Evolutionary conservation across 208 protist species (phyloP).

Genomic region (Crithidia bombi): DNA sequence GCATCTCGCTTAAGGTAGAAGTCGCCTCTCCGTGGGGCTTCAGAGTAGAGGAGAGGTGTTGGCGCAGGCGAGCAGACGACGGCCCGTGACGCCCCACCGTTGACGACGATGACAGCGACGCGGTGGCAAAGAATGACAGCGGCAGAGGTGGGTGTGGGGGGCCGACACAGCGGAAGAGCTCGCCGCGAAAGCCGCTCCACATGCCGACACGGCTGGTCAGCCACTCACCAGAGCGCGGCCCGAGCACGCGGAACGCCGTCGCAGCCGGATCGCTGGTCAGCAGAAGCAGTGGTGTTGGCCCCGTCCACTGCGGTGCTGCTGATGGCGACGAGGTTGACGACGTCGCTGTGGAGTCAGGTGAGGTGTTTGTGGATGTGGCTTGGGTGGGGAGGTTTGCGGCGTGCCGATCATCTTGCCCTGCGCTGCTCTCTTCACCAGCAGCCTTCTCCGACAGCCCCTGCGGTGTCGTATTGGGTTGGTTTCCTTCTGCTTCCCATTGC

Average conservation of each 20-base stretch:
- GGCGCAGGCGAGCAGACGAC: not conserved
- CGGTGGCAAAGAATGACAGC: not conserved
- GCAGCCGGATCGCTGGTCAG: conserved; percentile 25
- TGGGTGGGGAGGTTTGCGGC: too few relatives aligned
- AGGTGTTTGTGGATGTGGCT: too few relatives aligned
- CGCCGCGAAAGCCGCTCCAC: conserved; percentile 36
- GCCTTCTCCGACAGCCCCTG: too few relatives aligned
- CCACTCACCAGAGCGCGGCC: conserved; percentile 31
- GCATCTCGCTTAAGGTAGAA: not conserved
- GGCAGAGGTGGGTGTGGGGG: conserved; percentile 4
- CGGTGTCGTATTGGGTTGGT: too few relatives aligned
- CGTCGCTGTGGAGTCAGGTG: not conserved
- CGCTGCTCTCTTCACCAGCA: too few relatives aligned
- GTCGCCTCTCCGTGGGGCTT: not conserved
- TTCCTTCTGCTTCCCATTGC: not conserved
- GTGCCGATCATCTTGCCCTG: too few relatives aligned
- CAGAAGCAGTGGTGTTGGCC: too few relatives aligned
- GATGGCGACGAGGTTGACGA: conserved; percentile 1
- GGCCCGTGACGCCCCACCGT: not conserved
- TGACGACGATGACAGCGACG: not conserved
- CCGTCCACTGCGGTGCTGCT: not conserved
- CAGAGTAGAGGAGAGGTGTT: not conserved
- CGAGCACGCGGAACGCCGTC: conserved; percentile 28
- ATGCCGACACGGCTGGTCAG: conserved; percentile 15
- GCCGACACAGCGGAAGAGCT: conserved; percentile 32